Evolutionary conservation across 805 yeast species (phyloP).

Genomic region (Saccharomyces mikatae): DNA sequence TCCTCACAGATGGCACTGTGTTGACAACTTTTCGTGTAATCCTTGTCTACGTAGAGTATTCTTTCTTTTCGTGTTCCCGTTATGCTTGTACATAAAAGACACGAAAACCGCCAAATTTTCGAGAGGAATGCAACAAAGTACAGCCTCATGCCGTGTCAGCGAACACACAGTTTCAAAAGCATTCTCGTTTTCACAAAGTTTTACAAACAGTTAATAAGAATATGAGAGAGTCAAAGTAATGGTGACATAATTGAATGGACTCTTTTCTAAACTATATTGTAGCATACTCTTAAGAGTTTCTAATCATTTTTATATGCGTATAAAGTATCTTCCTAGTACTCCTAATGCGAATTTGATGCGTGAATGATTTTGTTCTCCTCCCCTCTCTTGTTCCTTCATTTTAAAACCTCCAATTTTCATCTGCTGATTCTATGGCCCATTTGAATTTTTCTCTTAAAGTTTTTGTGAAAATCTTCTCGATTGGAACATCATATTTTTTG

Average conservation of each 20-base stretch:
- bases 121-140: not conserved
- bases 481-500: constrained; percentile 78
- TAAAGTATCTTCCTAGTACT: not conserved
- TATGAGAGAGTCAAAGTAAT: not conserved
- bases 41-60: not conserved
- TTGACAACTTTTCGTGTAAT: not conserved
- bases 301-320: not conserved
- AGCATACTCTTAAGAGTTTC: not conserved
- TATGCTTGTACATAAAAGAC: not conserved
- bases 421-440: constrained; percentile 93
- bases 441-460: constrained; percentile 85
- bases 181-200: not conserved
- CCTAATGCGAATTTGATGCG: not conserved
- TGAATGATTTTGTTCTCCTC: not conserved
- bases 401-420: constrained; percentile 78
- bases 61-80: not conserved
- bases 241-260: not conserved
- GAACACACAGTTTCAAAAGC: not conserved
- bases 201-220: not conserved
- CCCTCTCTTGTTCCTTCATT: not conserved
- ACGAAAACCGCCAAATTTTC: not conserved
- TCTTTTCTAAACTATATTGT: not conserved
- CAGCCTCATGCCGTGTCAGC: not conserved
- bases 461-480: constrained; percentile 85
- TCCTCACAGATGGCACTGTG: not conserved